Percentiles rank a stretch among this genome's conserved stretches.
Conservation (phyloP, 192 early-diverging fungal genomes). For the Coemansia erecta region DNA sequence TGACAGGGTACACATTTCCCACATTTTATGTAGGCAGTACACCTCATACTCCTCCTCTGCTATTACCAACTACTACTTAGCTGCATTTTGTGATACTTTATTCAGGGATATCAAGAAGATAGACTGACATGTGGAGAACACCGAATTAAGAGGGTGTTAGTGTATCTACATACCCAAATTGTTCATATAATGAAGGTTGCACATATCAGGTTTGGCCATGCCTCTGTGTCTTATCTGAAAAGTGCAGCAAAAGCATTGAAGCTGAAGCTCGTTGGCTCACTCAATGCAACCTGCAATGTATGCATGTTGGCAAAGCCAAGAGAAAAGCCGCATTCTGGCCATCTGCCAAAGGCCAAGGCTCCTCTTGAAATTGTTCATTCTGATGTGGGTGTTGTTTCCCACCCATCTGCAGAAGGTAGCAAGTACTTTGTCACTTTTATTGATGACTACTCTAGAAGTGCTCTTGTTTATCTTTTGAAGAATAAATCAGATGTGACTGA, state of each 20-base stretch:
- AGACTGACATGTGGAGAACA: no score
- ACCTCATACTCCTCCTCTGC: no score
- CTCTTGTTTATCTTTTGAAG: slow-evolving; percentile 5
- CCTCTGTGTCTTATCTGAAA: slow-evolving; percentile 5
- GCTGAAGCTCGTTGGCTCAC: not conserved
- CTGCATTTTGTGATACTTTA: no score
- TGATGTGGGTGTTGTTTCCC: slow-evolving; percentile 13
- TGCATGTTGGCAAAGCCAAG: slow-evolving; percentile 11
- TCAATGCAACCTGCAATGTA: slow-evolving; percentile 4
- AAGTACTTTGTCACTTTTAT: slow-evolving; percentile 1
- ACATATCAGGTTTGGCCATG: slow-evolving; percentile 15
- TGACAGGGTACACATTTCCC: no score
- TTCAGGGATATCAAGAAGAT: no score
- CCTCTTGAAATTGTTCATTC: slow-evolving; percentile 12
- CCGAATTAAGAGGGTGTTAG: no score
- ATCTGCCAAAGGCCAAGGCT: slow-evolving; percentile 1
- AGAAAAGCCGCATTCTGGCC: slow-evolving; percentile 8
- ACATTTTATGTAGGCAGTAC: no score
- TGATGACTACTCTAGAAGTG: not conserved
- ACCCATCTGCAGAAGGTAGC: slow-evolving; percentile 5
- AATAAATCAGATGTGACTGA: slow-evolving; percentile 8
- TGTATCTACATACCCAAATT: no score
- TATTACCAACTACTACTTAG: no score
- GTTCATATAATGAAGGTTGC: slow-evolving; percentile 1
- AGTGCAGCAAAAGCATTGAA: not conserved